Base-by-base conservation (phyloP, 192 early-diverging fungal genomes). In the Coemansia sp. region DNA sequence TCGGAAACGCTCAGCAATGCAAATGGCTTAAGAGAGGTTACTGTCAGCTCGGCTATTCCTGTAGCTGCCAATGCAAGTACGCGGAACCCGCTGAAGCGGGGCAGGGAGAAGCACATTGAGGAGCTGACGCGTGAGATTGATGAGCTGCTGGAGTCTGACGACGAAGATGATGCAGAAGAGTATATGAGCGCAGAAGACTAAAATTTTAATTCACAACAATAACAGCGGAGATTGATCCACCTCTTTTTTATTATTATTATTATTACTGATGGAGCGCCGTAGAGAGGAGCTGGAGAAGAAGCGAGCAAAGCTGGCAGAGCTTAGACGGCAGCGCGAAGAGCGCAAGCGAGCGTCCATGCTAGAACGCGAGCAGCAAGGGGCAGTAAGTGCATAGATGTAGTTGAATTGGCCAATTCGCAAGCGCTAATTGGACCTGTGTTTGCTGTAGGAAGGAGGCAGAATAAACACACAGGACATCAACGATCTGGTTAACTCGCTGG, bases 251-350 rank as follows among this genome's bases (percentile, higher is more conserved):
- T 26, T 26, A n/a, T n/a, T n/a, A n/a, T n/a, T n/a, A n/a, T 26
- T 26, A 26, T 26, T 26, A 11, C 30, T 15, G 40, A 88, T 91
- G 85, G 84, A 88, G 56, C 71, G 81, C 56, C 81, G 85, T 59
- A 84, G 81, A 40, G 84, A 85, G 60, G 91, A 96, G 77, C 75
- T 98, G 38, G 93, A 94, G 66, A 89, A 87, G 71, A 98, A 98
- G 78, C 80, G 88, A 45, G 86, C 84, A 52, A 95, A 93, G 83
- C 80, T 98, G 36, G 92, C 90, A 2, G 91, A 95, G 60, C 84
- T 98, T 49, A 80, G 89, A 50, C 81, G 86, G 15, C 83, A 84
- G 40, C 81, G 92, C 56, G 90, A 90, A 60, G 91, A 93, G 56
- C 84, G 95, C 62, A 73, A 69, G 46, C 72, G 68, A 26, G 61